phyloP scores from a whole-genome alignment of 768 basidiomycete species.

The Mycena vitilis region DNA sequence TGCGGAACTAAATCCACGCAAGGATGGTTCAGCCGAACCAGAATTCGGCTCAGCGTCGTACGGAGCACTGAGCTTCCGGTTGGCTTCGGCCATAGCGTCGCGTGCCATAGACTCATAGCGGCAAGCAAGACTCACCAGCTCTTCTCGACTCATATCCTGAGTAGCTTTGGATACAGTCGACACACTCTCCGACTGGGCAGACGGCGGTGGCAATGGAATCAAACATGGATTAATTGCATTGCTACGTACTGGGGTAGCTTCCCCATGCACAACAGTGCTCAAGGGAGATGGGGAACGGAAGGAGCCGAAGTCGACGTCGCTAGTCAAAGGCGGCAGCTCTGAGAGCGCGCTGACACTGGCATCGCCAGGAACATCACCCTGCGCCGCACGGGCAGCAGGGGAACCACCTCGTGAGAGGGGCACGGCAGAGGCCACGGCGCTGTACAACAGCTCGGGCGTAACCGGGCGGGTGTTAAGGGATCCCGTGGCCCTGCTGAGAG shows the following conservation, averaged over 20 bases:
- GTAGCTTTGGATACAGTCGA: constrained; percentile 16
- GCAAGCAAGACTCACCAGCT: constrained; percentile 12
- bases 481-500: not conserved
- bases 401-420: constrained; percentile 6
- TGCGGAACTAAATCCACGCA: constrained; percentile 7
- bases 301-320: not conserved
- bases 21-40: not conserved
- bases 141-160: constrained; percentile 11
- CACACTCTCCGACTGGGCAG: not conserved
- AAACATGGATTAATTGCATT: not conserved
- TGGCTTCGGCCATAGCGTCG: constrained; percentile 14
- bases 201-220: not conserved
- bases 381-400: not conserved
- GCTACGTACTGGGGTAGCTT: not conserved
- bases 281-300: not conserved
- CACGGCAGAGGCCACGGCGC: not conserved
- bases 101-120: constrained; percentile 17
- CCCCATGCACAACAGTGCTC: not conserved
- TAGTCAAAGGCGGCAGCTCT: not conserved
- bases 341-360: not conserved
- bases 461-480: constrained; percentile 13
- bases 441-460: constrained; percentile 10
- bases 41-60: not conserved
- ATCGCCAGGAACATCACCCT: not conserved
- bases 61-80: constrained; percentile 6